These are phyloP conservation scores for Auricularia heimuer DNA, from an alignment of 768 basidiomycete species.

Conservation along the genomic window DNA sequence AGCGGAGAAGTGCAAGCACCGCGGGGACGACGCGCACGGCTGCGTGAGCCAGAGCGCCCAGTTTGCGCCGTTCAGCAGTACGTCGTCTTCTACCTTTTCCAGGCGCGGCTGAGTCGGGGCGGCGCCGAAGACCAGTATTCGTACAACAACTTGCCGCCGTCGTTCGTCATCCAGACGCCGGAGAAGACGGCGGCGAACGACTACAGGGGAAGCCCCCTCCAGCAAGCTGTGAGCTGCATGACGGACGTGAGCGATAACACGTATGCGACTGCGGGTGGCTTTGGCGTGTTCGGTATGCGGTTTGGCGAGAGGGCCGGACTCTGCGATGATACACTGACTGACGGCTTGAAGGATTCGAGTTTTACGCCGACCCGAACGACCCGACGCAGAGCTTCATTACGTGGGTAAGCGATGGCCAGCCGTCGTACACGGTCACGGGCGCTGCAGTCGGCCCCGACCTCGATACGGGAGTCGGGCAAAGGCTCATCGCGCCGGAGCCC, in stretches of 20 bases:
- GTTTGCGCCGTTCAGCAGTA: conserved; percentile 62
- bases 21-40: conserved; percentile 3
- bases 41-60: conserved; percentile 65
- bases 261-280: conserved; percentile 50
- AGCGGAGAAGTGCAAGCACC: conserved; percentile 56
- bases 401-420: conserved; percentile 61
- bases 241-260: conserved; percentile 42
- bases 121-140: conserved; percentile 34
- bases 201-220: conserved; percentile 61
- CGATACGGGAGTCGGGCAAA: conserved; percentile 42
- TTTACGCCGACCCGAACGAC: conserved; percentile 62
- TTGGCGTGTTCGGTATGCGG: conserved; percentile 32
- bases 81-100: too few species aligned
- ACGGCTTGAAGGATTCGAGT: conserved; percentile 60
- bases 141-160: conserved; percentile 43
- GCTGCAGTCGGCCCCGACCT: conserved; percentile 57
- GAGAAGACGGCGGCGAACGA: conserved; percentile 46
- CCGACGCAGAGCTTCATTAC: conserved; percentile 72
- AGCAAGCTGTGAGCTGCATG: conserved; percentile 67
- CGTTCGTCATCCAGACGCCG: conserved; percentile 43
- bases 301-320: conserved; percentile 30
- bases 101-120: too few species aligned
- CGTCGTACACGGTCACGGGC: conserved; percentile 66
- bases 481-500: conserved; percentile 81
- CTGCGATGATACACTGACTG: conserved; percentile 26